A percentile compares a stretch with the other conserved stretches of the same genome.
Evolutionary conservation across 768 basidiomycete genomes (phyloP).

Genomic region (Lentinus brumalis): DNA sequence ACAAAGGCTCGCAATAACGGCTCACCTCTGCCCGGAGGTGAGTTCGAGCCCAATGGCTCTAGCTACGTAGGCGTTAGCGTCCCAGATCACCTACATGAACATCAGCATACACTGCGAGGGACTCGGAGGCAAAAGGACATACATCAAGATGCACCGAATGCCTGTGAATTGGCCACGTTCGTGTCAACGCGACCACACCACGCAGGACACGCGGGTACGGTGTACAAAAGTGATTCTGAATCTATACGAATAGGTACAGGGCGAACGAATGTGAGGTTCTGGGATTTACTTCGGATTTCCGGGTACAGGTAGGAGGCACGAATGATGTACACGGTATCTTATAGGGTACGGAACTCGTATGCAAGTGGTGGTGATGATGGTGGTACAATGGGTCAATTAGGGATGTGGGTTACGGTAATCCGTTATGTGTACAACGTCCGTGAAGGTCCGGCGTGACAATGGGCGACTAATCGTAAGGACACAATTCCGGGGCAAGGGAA

Average conservation of each 20-base stretch:
- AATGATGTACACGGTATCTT: neutral
- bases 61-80: too few species aligned
- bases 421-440: neutral
- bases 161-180: too few species aligned
- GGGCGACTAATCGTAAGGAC: neutral
- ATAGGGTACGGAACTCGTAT: neutral
- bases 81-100: too few species aligned
- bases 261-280: neutral
- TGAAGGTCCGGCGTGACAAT: neutral
- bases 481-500: neutral
- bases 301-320: neutral
- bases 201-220: neutral
- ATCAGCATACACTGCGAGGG: too few species aligned
- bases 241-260: neutral
- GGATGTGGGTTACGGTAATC: neutral
- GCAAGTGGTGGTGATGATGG: neutral
- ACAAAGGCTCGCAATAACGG: too few species aligned
- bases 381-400: neutral
- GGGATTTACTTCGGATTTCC: neutral
- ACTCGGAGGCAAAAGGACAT: too few species aligned
- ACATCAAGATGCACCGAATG: too few species aligned
- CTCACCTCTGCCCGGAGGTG: too few species aligned
- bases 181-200: too few species aligned
- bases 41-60: too few species aligned
- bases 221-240: neutral